Evolutionary conservation across 2,329 filamentous ascomycete species (phyloP).

Genomic region (Eutypa lata): DNA sequence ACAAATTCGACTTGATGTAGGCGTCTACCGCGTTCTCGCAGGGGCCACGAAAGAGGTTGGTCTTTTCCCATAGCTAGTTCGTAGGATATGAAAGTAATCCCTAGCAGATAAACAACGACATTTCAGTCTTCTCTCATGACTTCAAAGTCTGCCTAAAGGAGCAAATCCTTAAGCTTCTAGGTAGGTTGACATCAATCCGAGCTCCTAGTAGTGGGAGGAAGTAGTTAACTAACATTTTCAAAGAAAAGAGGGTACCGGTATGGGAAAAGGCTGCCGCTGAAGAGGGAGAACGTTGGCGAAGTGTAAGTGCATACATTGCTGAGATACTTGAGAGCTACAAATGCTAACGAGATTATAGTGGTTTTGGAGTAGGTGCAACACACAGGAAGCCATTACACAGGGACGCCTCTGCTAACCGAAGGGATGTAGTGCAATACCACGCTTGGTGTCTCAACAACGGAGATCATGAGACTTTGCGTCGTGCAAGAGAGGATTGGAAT

Average conservation of each 20-base stretch:
- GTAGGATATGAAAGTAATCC: neutral
- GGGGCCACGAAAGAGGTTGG: neutral
- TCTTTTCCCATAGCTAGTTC: too few species aligned
- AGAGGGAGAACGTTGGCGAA: slow-evolving; percentile 10
- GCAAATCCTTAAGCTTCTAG: slow-evolving; percentile 2
- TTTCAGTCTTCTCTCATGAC: neutral
- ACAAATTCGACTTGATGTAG: neutral
- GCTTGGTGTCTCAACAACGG: slow-evolving; percentile 28
- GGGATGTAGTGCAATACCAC: slow-evolving; percentile 24
- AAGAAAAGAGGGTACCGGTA: neutral
- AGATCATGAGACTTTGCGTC: slow-evolving; percentile 16
- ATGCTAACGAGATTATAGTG: neutral
- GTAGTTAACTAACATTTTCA: slow-evolving; percentile 2
- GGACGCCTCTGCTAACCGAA: neutral
- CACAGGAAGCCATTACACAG: neutral
- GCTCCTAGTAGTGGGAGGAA: neutral
- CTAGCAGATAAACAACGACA: slow-evolving; percentile 5
- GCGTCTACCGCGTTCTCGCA: neutral
- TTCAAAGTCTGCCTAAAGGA: slow-evolving; percentile 11
- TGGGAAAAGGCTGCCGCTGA: slow-evolving; percentile 17
- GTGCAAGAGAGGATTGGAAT: slow-evolving; percentile 26
- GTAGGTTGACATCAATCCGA: slow-evolving; percentile 5
- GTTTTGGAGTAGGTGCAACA: neutral
- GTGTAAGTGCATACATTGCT: slow-evolving; percentile 9
- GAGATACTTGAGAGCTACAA: neutral